Evolutionary conservation across 208 protist species (phyloP).

Genomic region (Trichomonas gallinae): DNA sequence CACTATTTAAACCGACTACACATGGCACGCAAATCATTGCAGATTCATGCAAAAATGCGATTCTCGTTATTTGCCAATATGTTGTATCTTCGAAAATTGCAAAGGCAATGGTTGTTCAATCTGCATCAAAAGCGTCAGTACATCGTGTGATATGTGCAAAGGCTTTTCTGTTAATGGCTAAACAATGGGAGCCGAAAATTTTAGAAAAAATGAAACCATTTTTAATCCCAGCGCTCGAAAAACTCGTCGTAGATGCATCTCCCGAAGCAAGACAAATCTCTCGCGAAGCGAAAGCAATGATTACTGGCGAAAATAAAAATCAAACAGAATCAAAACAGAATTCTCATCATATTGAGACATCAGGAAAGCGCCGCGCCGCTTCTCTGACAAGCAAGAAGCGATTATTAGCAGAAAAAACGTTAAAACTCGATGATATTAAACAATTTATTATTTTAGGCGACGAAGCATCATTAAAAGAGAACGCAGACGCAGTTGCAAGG

Average conservation of each 20-base stretch:
- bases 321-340: background rate
- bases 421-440: background rate
- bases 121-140: background rate
- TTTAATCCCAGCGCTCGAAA: background rate
- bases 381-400: background rate
- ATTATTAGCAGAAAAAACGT: background rate
- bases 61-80: background rate
- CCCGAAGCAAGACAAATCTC: background rate
- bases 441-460: background rate
- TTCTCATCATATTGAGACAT: background rate
- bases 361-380: background rate
- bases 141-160: background rate
- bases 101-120: background rate
- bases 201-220: background rate
- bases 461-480: background rate
- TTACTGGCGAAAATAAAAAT: background rate
- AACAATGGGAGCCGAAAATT: background rate
- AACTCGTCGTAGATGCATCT: background rate
- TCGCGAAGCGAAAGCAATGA: background rate
- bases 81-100: background rate
- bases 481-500: background rate
- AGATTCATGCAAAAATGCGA: background rate
- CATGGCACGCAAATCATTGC: constrained; percentile 9
- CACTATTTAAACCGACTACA: background rate
- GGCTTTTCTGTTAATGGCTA: background rate